Base-by-base conservation (phyloP, 495 filamentous ascomycete species). In the Rhizodiscina lignyota region DNA sequence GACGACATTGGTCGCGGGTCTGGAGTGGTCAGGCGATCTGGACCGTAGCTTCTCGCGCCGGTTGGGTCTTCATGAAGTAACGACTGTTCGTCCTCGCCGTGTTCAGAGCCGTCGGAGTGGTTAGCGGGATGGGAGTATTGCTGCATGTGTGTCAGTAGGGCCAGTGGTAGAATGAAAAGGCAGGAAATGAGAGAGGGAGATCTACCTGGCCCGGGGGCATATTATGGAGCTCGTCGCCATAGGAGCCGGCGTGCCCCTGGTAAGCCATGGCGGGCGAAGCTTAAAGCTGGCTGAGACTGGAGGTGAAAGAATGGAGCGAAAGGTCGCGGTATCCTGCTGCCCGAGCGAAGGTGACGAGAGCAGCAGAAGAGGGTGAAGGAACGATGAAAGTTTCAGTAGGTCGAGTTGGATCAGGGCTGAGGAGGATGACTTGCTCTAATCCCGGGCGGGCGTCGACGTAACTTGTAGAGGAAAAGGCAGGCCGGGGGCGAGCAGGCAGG, bases 71-170 rank as follows among this genome's bases (percentile, higher is more conserved):
- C 62, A 41, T 79, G 69, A 31, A 94, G 67, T 16, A 94, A 68
- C 37, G 78, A 74, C 36, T 67, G 62, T 38, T 80, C 72, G 23
- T 74, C 73, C 54, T 87, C 57, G 10, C 56, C 82, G 51, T 89
- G 82, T 36, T 86, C 81, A 38, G 74, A 69, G 50, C 70, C 66
- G 32, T 69, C 61, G 32, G 39, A 45, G 34, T 43, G 42, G 29
- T 47, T 50, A 2, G 59, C 58, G 31, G 67, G 67, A 4, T 64
- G 43, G 48, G 70, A 63, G 41, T 73, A 72, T 58, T 71, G 59
- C 45, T 56, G 34, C 27, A 17, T 30, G 37, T 32, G 15, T 36
- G 35, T 30, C 30, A 33, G 8, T 10, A 33, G 16, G 8, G 33
- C 5, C 8, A 8, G 21, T 27, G 21, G 13, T 27, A 32, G 6